Evolutionary conservation across 257 asterid species (phyloP), one percentile per base, ranked within the genome.

Genomic region (Gardenia jasminoides): DNA sequence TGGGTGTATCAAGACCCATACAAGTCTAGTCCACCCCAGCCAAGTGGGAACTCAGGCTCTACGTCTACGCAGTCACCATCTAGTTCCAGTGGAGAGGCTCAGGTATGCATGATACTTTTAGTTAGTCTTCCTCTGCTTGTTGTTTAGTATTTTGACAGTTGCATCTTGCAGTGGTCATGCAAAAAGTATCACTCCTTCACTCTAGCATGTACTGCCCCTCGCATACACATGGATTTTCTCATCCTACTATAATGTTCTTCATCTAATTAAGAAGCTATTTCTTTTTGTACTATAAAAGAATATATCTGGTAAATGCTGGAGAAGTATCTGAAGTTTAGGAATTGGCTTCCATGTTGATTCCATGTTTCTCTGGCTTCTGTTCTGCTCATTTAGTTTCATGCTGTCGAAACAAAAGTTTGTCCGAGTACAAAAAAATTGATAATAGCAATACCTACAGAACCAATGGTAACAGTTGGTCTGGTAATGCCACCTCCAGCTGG

Each of bases 81-180:
- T 76, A 90, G 90, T 85, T 93, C 97, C 78, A 93, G 94, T 83
- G 97, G 92, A 81, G 99, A 95, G 83, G 88, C 91, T 36, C 97
- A 93, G 98, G 98, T 95, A 73, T 75, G 62, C 2, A 33, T 43
- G 52, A 74, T 64, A 67, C 64, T 76, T 79, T 50, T 46, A 22
- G 20, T 28, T 43, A 22, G 59, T 74, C 67, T 74, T 46, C 72
- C 66, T 39, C 15, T 36, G 54, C 74, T 44, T 31, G 36, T 72
- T 56, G 4, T 47, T 19, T 79, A 58, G 77, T 50, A 33, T 79
- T 79, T 39, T 62, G 39, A 19, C 36, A 22, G 47, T 26, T 64
- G 16, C 19, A 74, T 30, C 48, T 76, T 22, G 41, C 43, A 19
- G 66, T 41, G 22, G 30, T 67, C 24, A 7, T 56, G 13, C 15